Base-by-base conservation (phyloP, 2,329 filamentous ascomycete species). In the Apiospora rasikravindrae region DNA sequence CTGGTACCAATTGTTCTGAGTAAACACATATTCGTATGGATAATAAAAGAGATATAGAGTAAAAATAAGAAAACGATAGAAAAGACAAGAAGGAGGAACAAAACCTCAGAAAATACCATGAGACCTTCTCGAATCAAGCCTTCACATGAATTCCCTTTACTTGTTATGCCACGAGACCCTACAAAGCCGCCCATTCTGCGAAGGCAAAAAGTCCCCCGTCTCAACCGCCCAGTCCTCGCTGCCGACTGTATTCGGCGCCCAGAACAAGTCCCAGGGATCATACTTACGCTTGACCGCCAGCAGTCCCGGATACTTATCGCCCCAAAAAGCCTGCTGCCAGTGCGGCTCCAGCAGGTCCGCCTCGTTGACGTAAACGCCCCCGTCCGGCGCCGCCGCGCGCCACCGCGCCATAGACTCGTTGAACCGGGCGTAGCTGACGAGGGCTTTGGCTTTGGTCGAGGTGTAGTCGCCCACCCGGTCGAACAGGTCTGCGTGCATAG, bases 351-450 rank as follows among this genome's bases (percentile, higher is more conserved):
- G 81, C 40, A 86, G 85, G 76, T 89, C 85, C 0, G 83, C 86
- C 80, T 90, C 88, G 73, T 88, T 88, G 80, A 87, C 81, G 73
- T 88, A 88, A 2, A 84, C 80, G 3, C 86, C 86, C 5, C 79
- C 79, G 0, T 80, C 82, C 1, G 85, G 84, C 1, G 85, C 82
- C 4, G 79, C 79, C 6, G 75, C 78, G 26, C 82, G 78, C 22
- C 83, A 74, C 33, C 77, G 67, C 29, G 73, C 71, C 77, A 77
- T 77, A 61, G 76, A 77, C 47, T 53, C 70, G 29, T 76, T 72
- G 75, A 81, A 76, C n/a, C 75, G 53, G 7, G 73, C 47, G 67
- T 80, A 76, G 71, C 78, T 75, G 26, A 72, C 73, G 26, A 73
- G 69, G 33, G 77, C 78, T 71, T 77, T 75, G 26, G 73, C 69